Percentiles rank a stretch among this genome's conserved stretches.
Evolutionary conservation across 2,329 filamentous ascomycete genomes (phyloP).

Genomic region (Alternaria conjuncta): DNA sequence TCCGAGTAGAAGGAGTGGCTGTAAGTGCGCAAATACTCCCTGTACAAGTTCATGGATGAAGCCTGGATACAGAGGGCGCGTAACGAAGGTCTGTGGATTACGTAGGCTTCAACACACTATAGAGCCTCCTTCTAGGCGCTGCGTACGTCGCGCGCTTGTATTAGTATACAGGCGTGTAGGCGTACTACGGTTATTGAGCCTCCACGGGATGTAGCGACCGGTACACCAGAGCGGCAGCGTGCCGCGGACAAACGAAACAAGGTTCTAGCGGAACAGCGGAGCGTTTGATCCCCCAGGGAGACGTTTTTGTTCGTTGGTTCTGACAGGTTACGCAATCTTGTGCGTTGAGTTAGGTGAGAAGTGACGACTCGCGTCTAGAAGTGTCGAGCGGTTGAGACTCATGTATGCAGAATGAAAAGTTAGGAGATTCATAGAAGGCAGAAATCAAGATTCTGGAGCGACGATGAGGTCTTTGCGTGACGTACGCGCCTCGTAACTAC

Average conservation of each 20-base stretch:
- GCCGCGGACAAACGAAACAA: not conserved
- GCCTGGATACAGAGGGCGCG: not conserved
- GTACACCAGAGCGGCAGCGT: not conserved
- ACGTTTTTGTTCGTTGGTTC: not conserved
- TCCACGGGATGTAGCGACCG: not conserved
- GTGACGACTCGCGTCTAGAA: not conserved
- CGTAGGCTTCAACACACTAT: not conserved
- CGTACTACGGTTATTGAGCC: not conserved
- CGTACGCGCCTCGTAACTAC: not conserved
- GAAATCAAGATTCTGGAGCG: not conserved
- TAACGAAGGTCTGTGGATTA: not conserved
- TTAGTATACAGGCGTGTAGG: not conserved
- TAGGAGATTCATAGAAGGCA: not conserved
- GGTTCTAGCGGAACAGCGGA: not conserved
- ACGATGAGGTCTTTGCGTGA: not conserved
- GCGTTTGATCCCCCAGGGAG: not conserved
- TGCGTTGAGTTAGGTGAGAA: not conserved
- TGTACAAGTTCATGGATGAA: not conserved
- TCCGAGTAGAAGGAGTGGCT: not conserved
- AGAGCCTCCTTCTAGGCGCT: not conserved
- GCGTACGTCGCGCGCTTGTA: not conserved
- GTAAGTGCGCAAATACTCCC: not conserved
- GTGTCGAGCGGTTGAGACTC: not conserved
- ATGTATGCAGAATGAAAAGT: not conserved
- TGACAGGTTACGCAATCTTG: not conserved